These are phyloP conservation scores for Lactarius indigo DNA, from an alignment of 768 basidiomycete genomes.

Conservation along the genomic window DNA sequence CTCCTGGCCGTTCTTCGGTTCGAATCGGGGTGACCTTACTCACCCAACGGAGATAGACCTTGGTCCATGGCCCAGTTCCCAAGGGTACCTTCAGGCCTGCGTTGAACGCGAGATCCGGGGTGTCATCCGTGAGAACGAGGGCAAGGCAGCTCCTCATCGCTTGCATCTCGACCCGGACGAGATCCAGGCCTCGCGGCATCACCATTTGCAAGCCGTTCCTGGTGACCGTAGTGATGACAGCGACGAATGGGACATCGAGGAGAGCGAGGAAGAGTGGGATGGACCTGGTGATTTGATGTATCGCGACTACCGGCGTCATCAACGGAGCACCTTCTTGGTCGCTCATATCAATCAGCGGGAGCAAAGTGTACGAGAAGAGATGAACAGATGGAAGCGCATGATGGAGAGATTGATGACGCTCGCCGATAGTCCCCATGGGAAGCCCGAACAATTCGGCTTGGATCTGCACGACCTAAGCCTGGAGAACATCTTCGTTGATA, in stretches of 20 bases:
- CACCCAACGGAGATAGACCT: slow-evolving; percentile 70
- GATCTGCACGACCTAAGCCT: slow-evolving; percentile 85
- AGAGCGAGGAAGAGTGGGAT: slow-evolving; percentile 73
- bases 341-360: slow-evolving; percentile 66
- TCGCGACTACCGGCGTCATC: slow-evolving; percentile 77
- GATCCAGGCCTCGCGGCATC: slow-evolving; percentile 66
- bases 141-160: slow-evolving; percentile 68
- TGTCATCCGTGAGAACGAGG: slow-evolving; percentile 76
- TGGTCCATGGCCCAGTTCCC: slow-evolving; percentile 69
- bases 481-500: slow-evolving; percentile 83
- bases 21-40: slow-evolving; percentile 67
- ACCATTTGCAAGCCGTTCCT: slow-evolving; percentile 60
- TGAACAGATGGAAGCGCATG: slow-evolving; percentile 63
- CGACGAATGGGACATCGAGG: slow-evolving; percentile 75
- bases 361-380: slow-evolving; percentile 60
- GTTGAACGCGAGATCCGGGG: slow-evolving; percentile 65
- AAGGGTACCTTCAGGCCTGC: slow-evolving; percentile 62
- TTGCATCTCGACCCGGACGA: slow-evolving; percentile 81
- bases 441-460: slow-evolving; percentile 65
- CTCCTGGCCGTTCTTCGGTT: slow-evolving; percentile 90
- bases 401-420: slow-evolving; percentile 55
- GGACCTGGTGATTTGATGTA: slow-evolving; percentile 78
- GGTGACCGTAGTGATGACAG: slow-evolving; percentile 73
- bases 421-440: slow-evolving; percentile 30
- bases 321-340: slow-evolving; percentile 73